These are phyloP conservation scores for Rhypophila decipiens DNA, from an alignment of 495 filamentous ascomycete genomes.

Conservation along the genomic window DNA sequence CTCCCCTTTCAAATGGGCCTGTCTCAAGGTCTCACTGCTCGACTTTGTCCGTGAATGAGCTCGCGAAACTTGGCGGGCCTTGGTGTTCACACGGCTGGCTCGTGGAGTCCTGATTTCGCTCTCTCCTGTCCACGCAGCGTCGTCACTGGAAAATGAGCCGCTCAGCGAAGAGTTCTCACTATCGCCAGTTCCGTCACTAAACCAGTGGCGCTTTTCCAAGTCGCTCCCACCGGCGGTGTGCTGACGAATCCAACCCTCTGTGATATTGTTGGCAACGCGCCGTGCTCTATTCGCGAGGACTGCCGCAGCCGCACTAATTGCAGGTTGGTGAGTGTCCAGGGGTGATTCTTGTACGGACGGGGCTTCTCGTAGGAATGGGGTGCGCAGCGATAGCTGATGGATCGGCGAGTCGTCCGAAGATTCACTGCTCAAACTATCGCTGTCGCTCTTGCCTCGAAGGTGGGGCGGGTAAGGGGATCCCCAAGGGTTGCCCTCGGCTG, in stretches of 20 bases:
- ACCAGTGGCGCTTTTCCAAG: slow-evolving; percentile 62
- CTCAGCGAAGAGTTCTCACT: slow-evolving; percentile 58
- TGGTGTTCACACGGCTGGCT: slow-evolving; percentile 28
- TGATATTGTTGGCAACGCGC: slow-evolving; percentile 54
- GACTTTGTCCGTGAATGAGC: slow-evolving; percentile 41
- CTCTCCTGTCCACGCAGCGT: slow-evolving; percentile 38
- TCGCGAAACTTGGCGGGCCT: slow-evolving; percentile 32
- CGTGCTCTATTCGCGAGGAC: slow-evolving; percentile 51
- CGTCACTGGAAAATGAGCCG: slow-evolving; percentile 44
- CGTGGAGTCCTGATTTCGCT: slow-evolving; percentile 32
- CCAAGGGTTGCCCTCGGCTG: slow-evolving; percentile 63
- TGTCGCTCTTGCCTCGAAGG: no score
- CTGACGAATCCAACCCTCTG: slow-evolving; percentile 72
- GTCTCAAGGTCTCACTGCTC: slow-evolving; percentile 60
- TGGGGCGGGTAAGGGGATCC: slow-evolving; percentile 64
- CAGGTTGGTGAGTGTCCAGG: slow-evolving; percentile 31
- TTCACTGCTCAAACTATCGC: slow-evolving; percentile 46
- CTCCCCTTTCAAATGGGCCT: slow-evolving; percentile 47
- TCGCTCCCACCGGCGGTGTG: slow-evolving; percentile 57
- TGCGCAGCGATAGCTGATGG: slow-evolving; percentile 45
- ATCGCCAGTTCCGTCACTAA: slow-evolving; percentile 66
- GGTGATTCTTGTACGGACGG: slow-evolving; percentile 29
- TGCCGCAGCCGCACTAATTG: slow-evolving; percentile 43
- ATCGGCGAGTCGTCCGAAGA: slow-evolving; percentile 47
- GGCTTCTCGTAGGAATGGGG: slow-evolving; percentile 46